Conservation (phyloP, 257 asterid genomes). For the Lycium barbarum region DNA sequence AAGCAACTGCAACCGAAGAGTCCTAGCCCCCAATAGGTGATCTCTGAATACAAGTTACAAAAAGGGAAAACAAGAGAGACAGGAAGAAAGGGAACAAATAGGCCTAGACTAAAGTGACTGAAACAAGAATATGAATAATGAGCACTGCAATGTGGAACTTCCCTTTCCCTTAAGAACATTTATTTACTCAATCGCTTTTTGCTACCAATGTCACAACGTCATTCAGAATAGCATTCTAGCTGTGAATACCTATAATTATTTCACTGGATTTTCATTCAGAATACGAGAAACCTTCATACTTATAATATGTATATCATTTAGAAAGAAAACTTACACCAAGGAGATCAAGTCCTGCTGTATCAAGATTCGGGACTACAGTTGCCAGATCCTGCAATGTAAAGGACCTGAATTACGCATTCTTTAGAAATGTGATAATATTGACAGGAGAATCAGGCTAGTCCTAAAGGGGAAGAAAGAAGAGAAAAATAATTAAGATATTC, state of each 20-base stretch:
- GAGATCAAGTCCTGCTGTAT: constrained; percentile 81
- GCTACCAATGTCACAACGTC: neutral
- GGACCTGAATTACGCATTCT: constrained; percentile 5
- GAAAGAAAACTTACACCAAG: constrained; percentile 65
- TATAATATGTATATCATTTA: neutral
- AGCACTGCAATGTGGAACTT: constrained; percentile 2
- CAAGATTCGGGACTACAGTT: constrained; percentile 72
- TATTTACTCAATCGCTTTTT: constrained; percentile 1
- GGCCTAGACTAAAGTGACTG: neutral
- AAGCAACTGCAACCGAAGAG: neutral
- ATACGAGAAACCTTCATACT: neutral
- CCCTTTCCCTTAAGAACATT: neutral
- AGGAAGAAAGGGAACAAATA: neutral
- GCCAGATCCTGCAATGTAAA: constrained; percentile 66
- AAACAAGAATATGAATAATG: constrained; percentile 22
- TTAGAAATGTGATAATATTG: neutral
- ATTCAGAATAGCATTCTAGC: neutral
- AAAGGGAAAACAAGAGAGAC: neutral
- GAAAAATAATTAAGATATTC: neutral
- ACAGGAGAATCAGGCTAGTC: neutral
- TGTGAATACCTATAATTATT: neutral
- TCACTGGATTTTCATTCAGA: neutral
- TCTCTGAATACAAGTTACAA: neutral
- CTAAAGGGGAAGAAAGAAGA: neutral
- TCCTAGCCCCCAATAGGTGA: neutral